Percentiles rank a stretch among this genome's conserved stretches.
Conservation (phyloP, 495 filamentous ascomycete genomes). For the Xylaria grammica region DNA sequence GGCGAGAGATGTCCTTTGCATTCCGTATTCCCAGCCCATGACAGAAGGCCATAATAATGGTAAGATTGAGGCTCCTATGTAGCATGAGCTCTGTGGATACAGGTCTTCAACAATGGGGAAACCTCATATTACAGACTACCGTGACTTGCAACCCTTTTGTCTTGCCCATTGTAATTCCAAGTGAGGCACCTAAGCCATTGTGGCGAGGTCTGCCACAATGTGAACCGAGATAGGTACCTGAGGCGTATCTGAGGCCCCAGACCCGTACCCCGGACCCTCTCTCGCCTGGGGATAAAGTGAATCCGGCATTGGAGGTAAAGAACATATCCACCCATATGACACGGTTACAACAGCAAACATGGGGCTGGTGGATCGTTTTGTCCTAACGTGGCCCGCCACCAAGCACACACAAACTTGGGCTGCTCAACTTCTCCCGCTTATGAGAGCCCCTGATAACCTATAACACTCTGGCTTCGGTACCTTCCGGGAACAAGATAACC, state of each 20-base stretch:
- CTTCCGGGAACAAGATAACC: too few species aligned
- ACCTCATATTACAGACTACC: background rate
- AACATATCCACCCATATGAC: background rate
- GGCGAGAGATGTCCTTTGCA: background rate
- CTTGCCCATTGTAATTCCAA: background rate
- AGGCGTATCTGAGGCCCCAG: too few species aligned
- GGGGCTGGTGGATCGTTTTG: background rate
- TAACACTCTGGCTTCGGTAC: too few species aligned
- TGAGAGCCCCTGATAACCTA: too few species aligned
- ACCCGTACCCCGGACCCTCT: too few species aligned
- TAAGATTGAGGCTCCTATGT: too few species aligned
- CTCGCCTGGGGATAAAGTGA: background rate
- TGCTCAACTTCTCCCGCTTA: background rate
- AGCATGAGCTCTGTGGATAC: too few species aligned
- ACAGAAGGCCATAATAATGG: background rate
- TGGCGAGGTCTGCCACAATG: slow-evolving; percentile 8
- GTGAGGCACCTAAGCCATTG: background rate
- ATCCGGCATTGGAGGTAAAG: too few species aligned
- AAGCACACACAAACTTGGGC: background rate
- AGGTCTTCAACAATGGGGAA: too few species aligned
- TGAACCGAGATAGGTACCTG: slow-evolving; percentile 19
- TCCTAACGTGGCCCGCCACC: background rate
- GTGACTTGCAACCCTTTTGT: background rate
- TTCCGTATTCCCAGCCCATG: background rate
- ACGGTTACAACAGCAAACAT: background rate